Base-by-base conservation (phyloP, 306 rosid species). In the Astragalus membranaceus region DNA sequence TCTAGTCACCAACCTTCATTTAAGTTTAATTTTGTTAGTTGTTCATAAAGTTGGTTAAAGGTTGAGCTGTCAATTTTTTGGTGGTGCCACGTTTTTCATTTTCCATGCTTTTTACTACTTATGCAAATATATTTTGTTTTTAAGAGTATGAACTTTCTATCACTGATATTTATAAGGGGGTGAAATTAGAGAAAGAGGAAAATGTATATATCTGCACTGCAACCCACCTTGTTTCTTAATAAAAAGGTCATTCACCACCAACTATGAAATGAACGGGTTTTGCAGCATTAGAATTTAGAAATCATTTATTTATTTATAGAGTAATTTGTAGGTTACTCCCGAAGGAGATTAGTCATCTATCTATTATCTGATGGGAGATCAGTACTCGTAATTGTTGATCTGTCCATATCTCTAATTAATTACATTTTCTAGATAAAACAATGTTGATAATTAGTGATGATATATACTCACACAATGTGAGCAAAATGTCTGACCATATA, bases 1-100 rank as follows among this genome's bases (percentile, higher is more conserved):
- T 51, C 16, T 56, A 70, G 71, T 39, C 67, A 81, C 71, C 77
- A 73, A 79, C 80, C 80, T 75, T 76, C 58, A 79, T 55, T 72
- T 46, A 69, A 46, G 61, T 60, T 42, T 75, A 69, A 55, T 75
- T 56, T 58, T 64, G 60, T 76, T 64, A 74, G 75, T 56, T 68
- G 70, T 75, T 55, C 67, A 75, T 75, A 74, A 78, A 78, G 79
- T 74, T 44, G 44, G 84, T 72, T 65, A 83, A 83, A 59, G 76
- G 92, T 87, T 89, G 87, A 75, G 87, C 74, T 81, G 79, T 89
- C 89, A 70, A 72, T 70, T 63, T 82, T 80, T 80, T 53, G 84
- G 84, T 81, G 67, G 77, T 74, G 49, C 52, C 73, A 64, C 14
- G 44, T 82, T 78, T 82, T 75, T 62, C 75, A 60, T 66, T 39